A percentile compares a stretch with the other conserved stretches of the same genome.
Evolutionary conservation across 371 early-diverging fungal species (phyloP).

Genomic region (Mucor sp.): DNA sequence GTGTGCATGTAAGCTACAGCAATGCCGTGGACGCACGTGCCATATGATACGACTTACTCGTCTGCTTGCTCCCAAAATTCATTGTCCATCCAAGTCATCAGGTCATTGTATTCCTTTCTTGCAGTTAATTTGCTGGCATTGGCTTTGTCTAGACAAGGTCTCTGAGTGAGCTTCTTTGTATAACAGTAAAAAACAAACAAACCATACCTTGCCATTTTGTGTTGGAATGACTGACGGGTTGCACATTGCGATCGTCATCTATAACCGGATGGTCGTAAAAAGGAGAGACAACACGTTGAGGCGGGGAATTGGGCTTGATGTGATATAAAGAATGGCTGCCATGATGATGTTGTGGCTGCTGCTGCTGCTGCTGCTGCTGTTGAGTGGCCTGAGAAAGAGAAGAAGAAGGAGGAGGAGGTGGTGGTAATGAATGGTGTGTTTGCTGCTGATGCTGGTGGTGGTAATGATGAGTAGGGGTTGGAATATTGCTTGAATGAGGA

Average conservation of each 20-base stretch:
- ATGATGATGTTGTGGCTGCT: neutral
- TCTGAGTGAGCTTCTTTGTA: neutral
- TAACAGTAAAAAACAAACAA: neutral
- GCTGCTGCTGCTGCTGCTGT: neutral
- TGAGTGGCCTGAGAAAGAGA: neutral
- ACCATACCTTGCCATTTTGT: neutral
- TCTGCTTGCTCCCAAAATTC: constrained; percentile 52
- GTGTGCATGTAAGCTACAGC: neutral
- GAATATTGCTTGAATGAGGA: neutral
- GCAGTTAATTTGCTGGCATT: neutral
- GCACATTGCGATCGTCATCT: neutral
- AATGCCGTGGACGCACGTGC: constrained; percentile 7
- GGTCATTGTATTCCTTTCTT: constrained; percentile 40
- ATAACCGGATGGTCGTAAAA: neutral
- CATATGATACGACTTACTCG: constrained; percentile 34
- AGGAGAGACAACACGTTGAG: neutral
- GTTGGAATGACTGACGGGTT: neutral
- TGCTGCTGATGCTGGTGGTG: constrained; percentile 1
- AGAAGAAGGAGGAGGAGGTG: neutral
- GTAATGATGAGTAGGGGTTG: neutral
- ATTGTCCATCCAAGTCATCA: constrained; percentile 50
- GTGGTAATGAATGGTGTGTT: constrained; percentile 5
- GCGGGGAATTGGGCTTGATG: neutral
- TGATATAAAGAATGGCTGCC: neutral
- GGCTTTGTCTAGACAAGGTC: neutral